Evolutionary conservation across 2,329 filamentous ascomycete genomes (phyloP), one percentile per base, ranked within the genome.

Genomic region (Alternaria gansuensis): DNA sequence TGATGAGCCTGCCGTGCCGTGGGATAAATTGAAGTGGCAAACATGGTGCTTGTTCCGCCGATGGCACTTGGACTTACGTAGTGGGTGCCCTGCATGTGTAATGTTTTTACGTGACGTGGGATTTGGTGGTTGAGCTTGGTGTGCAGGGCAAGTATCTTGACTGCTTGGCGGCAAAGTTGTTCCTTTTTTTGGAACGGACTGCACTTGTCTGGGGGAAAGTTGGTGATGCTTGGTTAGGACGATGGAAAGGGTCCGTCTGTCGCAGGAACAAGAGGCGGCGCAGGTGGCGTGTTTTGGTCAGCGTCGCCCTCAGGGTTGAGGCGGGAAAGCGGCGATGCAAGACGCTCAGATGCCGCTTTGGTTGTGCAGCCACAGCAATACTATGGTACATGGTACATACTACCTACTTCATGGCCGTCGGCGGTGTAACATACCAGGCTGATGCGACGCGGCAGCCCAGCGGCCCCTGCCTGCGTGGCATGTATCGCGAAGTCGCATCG

Each of bases 101-200:
- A 67, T 43, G 33, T 51, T 10, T 46, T 74, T 74, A 74, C 73
- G 62, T 67, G 63, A 69, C 72, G 73, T 71, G 73, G 73, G 72
- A 69, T 73, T 33, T 21, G 34, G 36, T 39, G 23, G 11, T 61
- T 40, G 21, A 49, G 44, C 26, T 39, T 51, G 48, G 29, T 33
- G 29, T 24, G 23, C 11, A 24, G 17, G 17, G 21, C 44, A 23
- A 41, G 11, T n/a, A 46, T 46, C 11, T 11, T 46, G 44, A n/a
- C 14, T 14, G 40, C 23, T 14, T 14, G n/a, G 40, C 40, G 14
- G 24, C 40, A 8, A 28, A 34, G 13, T 7, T n/a, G 13, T 37
- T 8, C 29, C 14, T 13, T n/a, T 37, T 13, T 26, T 28, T 11
- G n/a, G 17, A 2, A 45, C 23, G 34, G 23, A 26, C 33, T 28